These are phyloP conservation scores for Typha latifolia DNA, from an alignment of 176 grass and related monocot genomes.

Conservation along the genomic window DNA sequence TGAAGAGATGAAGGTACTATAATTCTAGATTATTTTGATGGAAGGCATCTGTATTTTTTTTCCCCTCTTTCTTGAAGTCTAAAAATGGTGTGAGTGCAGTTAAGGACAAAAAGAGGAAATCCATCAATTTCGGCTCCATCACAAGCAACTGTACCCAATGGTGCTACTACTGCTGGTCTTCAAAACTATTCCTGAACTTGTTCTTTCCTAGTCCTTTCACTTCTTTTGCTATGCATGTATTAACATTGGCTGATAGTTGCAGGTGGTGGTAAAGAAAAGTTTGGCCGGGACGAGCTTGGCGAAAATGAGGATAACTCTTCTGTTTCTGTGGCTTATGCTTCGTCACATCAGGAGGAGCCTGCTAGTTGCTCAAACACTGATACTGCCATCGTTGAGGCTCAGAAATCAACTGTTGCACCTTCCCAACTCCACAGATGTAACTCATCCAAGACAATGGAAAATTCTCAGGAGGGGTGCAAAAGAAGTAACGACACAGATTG, in stretches of 20 bases:
- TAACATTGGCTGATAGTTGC: slow-evolving; percentile 13
- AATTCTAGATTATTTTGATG: neutral
- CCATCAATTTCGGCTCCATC: slow-evolving; percentile 17
- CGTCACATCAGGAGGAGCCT: slow-evolving; percentile 22
- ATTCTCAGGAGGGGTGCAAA: slow-evolving; percentile 18
- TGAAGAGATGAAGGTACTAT: slow-evolving; percentile 80
- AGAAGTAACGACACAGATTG: slow-evolving; percentile 17
- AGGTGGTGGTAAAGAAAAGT: slow-evolving; percentile 52
- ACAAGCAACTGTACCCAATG: slow-evolving; percentile 20
- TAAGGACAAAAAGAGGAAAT: slow-evolving; percentile 72
- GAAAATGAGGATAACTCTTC: slow-evolving; percentile 41
- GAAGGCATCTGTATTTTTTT: neutral
- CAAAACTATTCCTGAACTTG: neutral
- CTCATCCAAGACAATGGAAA: slow-evolving; percentile 37
- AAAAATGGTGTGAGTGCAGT: slow-evolving; percentile 32
- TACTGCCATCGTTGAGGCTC: slow-evolving; percentile 18
- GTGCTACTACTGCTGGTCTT: slow-evolving; percentile 27
- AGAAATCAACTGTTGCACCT: slow-evolving; percentile 19
- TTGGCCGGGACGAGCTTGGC: slow-evolving; percentile 21
- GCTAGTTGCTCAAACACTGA: neutral
- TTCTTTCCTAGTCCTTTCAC: neutral
- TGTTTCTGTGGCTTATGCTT: slow-evolving; percentile 6
- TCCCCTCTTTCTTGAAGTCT: slow-evolving; percentile 4
- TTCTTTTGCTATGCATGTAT: neutral
- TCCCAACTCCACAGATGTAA: slow-evolving; percentile 36